phyloP scores from a whole-genome alignment of 2,329 filamentous ascomycete genomes.

The Fonsecaea multimorphosa region DNA sequence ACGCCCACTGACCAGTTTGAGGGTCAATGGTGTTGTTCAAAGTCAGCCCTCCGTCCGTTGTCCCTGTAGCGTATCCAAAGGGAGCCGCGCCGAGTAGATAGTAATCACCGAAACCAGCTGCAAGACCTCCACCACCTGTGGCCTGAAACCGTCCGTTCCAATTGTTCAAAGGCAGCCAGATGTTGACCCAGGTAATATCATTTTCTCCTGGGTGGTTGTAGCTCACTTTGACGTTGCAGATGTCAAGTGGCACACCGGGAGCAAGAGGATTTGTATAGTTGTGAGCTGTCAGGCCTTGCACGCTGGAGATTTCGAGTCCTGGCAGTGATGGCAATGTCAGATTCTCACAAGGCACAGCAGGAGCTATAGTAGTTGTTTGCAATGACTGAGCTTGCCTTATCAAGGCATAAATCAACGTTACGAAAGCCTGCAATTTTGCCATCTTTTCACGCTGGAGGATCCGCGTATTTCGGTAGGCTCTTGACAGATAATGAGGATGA shows the following conservation, averaged over 20 bases:
- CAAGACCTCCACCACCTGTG: conserved; percentile 48
- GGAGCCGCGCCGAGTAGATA: conserved; percentile 20
- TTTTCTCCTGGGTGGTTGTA: conserved; percentile 51
- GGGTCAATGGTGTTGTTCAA: conserved; percentile 25
- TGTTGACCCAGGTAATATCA: conserved; percentile 47
- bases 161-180: conserved; percentile 28
- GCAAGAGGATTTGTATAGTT: background rate
- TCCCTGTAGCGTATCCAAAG: conserved; percentile 34
- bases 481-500: background rate
- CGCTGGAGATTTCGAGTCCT: background rate
- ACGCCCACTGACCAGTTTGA: conserved; percentile 22
- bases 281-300: background rate
- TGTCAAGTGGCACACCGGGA: background rate
- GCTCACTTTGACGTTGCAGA: conserved; percentile 43
- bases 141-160: conserved; percentile 52
- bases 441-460: background rate
- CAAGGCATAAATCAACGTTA: background rate
- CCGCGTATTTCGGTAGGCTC: background rate
- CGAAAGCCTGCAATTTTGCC: background rate
- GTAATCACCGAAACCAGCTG: conserved; percentile 29
- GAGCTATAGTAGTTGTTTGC: background rate
- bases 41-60: conserved; percentile 36
- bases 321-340: background rate
- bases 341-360: background rate
- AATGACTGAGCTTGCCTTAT: background rate